A percentile compares a stretch with the other conserved stretches of the same genome.
Conservation (phyloP, 2,329 filamentous ascomycete genomes). For the Paraphaeosphaeria sporulosa region DNA sequence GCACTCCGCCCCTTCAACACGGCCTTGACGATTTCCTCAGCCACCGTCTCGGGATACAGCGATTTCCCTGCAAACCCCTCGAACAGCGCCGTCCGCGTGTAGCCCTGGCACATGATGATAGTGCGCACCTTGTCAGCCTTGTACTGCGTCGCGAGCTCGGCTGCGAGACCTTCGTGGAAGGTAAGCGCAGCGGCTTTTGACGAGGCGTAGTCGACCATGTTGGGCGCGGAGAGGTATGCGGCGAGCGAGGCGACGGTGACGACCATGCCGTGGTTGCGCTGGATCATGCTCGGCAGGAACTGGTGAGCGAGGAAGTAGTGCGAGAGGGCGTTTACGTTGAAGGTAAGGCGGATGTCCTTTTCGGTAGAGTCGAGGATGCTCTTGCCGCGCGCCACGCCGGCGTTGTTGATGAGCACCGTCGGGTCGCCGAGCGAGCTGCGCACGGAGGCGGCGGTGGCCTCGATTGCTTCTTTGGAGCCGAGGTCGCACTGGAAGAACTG, state of each 20-base stretch:
- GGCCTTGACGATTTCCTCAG: constrained; percentile 67
- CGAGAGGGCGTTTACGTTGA: constrained; percentile 73
- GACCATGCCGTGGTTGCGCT: constrained; percentile 73
- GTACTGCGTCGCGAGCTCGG: constrained; percentile 60
- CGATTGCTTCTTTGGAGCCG: constrained; percentile 63
- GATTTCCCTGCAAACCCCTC: constrained; percentile 62
- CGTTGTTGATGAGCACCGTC: constrained; percentile 77
- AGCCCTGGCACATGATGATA: constrained; percentile 70
- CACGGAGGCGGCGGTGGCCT: constrained; percentile 61
- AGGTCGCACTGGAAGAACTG: constrained; percentile 76
- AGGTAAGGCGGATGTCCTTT: constrained; percentile 69
- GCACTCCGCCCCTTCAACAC: constrained; percentile 66
- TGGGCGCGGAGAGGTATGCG: constrained; percentile 66
- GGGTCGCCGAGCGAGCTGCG: constrained; percentile 66
- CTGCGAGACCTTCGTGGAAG: constrained; percentile 69
- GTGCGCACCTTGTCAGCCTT: constrained; percentile 70
- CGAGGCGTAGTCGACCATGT: constrained; percentile 72
- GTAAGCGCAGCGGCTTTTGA: constrained; percentile 71
- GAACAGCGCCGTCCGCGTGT: constrained; percentile 69
- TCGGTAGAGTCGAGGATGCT: constrained; percentile 67
- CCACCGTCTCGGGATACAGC: constrained; percentile 68
- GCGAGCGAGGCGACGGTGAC: constrained; percentile 74
- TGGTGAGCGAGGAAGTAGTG: constrained; percentile 72
- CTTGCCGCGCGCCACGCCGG: constrained; percentile 69
- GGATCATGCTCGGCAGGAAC: constrained; percentile 72